These are phyloP conservation scores for Rosa hybrid DNA, from an alignment of 331 rosid species.

Conservation along the genomic window DNA sequence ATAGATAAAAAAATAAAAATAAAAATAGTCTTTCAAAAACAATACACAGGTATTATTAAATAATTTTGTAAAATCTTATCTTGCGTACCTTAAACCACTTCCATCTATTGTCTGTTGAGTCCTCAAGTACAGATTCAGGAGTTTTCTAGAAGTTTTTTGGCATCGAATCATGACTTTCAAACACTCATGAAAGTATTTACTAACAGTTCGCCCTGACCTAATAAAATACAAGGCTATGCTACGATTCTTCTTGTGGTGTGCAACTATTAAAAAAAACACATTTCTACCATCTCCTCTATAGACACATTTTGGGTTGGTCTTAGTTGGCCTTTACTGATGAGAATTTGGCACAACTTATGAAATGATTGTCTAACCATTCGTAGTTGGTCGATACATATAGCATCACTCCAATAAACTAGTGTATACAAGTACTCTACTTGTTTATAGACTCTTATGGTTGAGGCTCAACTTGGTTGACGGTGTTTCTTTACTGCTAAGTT, in stretches of 20 bases:
- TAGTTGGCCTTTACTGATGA: not conserved
- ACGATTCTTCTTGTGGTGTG: not conserved
- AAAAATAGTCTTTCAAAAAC: too few relatives aligned
- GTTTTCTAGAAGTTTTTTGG: not conserved
- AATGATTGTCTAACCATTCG: not conserved
- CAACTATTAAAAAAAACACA: slow-evolving; percentile 6
- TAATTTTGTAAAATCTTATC: too few relatives aligned
- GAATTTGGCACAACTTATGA: not conserved
- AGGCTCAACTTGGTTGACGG: not conserved
- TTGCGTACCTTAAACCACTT: not conserved
- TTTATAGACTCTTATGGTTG: not conserved
- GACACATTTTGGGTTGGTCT: not conserved
- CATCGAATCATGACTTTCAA: not conserved
- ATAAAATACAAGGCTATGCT: not conserved
- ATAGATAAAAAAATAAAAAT: too few relatives aligned
- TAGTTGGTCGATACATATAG: not conserved
- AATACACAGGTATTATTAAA: too few relatives aligned
- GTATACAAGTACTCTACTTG: not conserved
- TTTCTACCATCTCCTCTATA: slow-evolving; percentile 2
- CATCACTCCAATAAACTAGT: not conserved
- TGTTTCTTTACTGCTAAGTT: not conserved
- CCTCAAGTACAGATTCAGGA: not conserved
- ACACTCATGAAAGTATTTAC: not conserved
- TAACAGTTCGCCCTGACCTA: not conserved
- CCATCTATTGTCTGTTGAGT: not conserved